A percentile compares a stretch with the other conserved stretches of the same genome.
These are phyloP conservation scores for Euryodendron excelsum DNA, from an alignment of 148 eudicot species.

Conservation along the genomic window DNA sequence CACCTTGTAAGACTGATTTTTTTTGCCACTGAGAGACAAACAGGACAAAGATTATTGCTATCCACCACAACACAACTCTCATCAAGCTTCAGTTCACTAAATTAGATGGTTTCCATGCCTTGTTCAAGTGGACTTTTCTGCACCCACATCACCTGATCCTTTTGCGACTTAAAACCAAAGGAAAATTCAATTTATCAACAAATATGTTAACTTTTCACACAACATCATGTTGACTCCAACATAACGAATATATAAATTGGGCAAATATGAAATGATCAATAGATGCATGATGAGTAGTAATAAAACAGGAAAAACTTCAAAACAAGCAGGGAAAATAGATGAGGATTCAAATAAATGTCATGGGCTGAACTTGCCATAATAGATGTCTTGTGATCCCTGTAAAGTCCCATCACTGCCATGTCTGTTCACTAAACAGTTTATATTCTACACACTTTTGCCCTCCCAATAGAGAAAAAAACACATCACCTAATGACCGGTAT, in stretches of 20 bases:
- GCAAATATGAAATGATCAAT: background rate
- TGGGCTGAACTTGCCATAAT: background rate
- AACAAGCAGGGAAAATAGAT: background rate
- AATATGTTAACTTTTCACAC: background rate
- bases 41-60: background rate
- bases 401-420: background rate
- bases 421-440: background rate
- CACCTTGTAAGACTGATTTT: constrained; percentile 7
- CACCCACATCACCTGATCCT: background rate
- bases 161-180: background rate
- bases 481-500: no score
- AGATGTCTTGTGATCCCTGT: background rate
- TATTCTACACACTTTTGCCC: no score
- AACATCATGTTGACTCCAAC: background rate
- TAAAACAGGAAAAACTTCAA: background rate
- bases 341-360: background rate
- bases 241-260: background rate
- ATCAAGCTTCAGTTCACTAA: background rate
- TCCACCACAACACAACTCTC: background rate
- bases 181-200: background rate
- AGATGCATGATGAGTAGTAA: background rate
- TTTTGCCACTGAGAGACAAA: background rate
- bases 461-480: background rate
- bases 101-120: background rate
- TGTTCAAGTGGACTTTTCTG: background rate